A percentile compares a stretch with the other conserved stretches of the same genome.
Evolutionary conservation across 140 eudicot genomes (phyloP).

Genomic region (Oenanthe javanica): DNA sequence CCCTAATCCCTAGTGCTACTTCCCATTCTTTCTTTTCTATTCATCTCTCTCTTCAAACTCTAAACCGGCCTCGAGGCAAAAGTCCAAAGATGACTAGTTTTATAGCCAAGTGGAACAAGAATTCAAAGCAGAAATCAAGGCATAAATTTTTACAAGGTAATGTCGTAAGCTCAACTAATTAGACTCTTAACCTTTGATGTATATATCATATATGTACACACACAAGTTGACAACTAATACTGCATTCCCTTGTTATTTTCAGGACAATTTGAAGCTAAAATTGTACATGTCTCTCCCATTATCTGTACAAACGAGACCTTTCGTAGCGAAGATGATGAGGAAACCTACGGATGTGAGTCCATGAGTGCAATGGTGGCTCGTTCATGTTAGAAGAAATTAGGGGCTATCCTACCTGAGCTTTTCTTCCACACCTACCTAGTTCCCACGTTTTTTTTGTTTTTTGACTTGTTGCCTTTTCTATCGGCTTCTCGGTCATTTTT

Average conservation of each 20-base stretch:
- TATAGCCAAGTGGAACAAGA: conserved; percentile 12
- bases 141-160: conserved; percentile 19
- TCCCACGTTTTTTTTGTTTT: conserved; percentile 15
- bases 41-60: not conserved
- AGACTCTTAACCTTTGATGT: not conserved
- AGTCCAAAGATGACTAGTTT: not conserved
- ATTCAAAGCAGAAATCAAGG: conserved; percentile 23
- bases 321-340: not conserved
- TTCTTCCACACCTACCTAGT: conserved; percentile 11
- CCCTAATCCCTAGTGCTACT: not conserved
- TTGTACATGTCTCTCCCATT: not conserved
- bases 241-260: conserved; percentile 6
- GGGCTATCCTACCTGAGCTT: conserved; percentile 99
- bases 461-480: conserved; percentile 68
- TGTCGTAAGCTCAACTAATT: not conserved
- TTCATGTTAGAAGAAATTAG: conserved; percentile 20
- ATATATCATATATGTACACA: too few relatives aligned
- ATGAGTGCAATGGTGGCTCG: not conserved
- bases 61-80: not conserved
- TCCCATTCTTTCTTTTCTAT: not conserved
- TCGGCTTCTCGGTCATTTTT: not conserved
- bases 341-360: not conserved
- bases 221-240: not conserved
- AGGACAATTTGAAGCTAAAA: conserved; percentile 14
- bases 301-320: not conserved